Evolutionary conservation across 1,284 basidiomycete species (phyloP).

Genomic region (Pterula multifida): DNA sequence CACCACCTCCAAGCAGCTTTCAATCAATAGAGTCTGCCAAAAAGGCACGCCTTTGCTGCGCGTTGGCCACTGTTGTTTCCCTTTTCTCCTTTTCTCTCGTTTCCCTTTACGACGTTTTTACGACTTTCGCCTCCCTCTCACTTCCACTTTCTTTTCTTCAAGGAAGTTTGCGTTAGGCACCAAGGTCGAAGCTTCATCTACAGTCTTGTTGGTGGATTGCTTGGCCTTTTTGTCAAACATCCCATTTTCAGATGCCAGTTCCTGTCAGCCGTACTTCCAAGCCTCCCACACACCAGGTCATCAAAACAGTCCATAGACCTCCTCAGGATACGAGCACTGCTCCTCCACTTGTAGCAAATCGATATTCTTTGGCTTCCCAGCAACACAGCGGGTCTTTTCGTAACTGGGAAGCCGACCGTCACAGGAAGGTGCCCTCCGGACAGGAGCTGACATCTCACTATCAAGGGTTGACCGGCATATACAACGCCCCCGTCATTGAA

Average conservation of each 20-base stretch:
- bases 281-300: slow-evolving; percentile 46
- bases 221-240: slow-evolving; percentile 22
- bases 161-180: slow-evolving; percentile 8
- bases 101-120: slow-evolving; percentile 40
- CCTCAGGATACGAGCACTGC: slow-evolving; percentile 28
- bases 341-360: slow-evolving; percentile 40
- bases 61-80: slow-evolving; percentile 53
- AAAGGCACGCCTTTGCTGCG: slow-evolving; percentile 80
- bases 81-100: slow-evolving; percentile 17
- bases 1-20: slow-evolving; percentile 11
- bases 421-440: slow-evolving; percentile 14
- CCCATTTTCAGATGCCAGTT: slow-evolving; percentile 64
- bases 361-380: slow-evolving; percentile 53
- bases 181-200: slow-evolving; percentile 15
- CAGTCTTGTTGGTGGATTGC: slow-evolving; percentile 26
- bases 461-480: slow-evolving; percentile 45
- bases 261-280: slow-evolving; percentile 53
- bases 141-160: slow-evolving; percentile 23
- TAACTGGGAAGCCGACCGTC: slow-evolving; percentile 46
- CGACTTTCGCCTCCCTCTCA: slow-evolving; percentile 34
- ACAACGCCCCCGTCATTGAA: slow-evolving; percentile 28
- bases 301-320: slow-evolving; percentile 37
- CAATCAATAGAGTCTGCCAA: slow-evolving; percentile 33
- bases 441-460: slow-evolving; percentile 43
- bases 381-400: slow-evolving; percentile 51